phyloP scores from a whole-genome alignment of 179 eudicot genomes.

The Spinacia oleracea region DNA sequence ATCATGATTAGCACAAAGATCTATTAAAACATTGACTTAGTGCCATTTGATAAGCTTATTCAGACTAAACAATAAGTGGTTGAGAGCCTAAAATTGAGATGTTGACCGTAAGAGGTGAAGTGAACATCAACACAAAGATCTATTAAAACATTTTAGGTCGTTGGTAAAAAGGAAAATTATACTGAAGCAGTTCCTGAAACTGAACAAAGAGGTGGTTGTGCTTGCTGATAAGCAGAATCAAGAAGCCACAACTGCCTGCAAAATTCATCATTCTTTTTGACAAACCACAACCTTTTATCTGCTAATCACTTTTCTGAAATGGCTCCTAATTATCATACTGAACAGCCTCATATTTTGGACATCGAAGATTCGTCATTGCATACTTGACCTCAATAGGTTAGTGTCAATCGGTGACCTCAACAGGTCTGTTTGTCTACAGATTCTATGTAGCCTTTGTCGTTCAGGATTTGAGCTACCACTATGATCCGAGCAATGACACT shows the following conservation, averaged over 20 bases:
- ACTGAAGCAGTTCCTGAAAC: constrained; percentile 76
- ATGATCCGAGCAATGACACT: constrained; percentile 53
- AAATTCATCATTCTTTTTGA: constrained; percentile 21
- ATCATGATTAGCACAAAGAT: background rate
- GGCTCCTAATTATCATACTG: too few relatives aligned
- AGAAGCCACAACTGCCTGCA: constrained; percentile 2
- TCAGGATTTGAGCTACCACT: constrained; percentile 53
- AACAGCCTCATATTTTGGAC: too few relatives aligned
- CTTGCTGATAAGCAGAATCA: constrained; percentile 51
- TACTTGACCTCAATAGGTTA: too few relatives aligned
- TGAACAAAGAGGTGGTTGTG: constrained; percentile 82
- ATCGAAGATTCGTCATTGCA: too few relatives aligned
- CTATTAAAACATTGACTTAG: too few relatives aligned
- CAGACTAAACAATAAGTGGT: background rate
- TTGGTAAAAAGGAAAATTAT: too few relatives aligned
- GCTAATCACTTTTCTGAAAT: too few relatives aligned
- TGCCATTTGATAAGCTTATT: background rate
- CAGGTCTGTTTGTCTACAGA: too few relatives aligned
- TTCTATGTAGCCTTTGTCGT: background rate
- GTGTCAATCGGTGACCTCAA: too few relatives aligned
- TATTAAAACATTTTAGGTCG: background rate
- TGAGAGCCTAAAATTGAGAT: background rate
- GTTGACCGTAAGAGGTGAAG: background rate
- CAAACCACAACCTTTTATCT: constrained; percentile 17
- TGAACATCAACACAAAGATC: background rate